Evolutionary conservation across 805 yeast species (phyloP).

Genomic region (Teunomyces lycoperdinae): DNA sequence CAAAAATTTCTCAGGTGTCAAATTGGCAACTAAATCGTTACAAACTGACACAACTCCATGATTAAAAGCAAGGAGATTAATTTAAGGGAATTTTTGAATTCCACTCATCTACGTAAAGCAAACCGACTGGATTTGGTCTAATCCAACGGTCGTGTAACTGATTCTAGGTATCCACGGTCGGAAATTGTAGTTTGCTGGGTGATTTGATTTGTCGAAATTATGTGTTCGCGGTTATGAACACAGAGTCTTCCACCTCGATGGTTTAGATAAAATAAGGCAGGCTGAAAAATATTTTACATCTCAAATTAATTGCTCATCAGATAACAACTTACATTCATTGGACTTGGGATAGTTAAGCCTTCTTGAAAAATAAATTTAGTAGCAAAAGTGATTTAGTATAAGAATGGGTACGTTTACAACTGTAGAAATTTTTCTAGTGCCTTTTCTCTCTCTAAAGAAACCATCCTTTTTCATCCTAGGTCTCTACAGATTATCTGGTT

Average conservation of each 20-base stretch:
- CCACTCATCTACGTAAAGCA: too few species aligned
- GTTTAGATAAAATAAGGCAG: background rate
- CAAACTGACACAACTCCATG: too few species aligned
- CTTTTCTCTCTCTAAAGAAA: background rate
- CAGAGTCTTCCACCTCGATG: background rate
- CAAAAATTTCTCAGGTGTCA: too few species aligned
- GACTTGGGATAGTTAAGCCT: background rate
- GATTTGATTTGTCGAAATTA: background rate
- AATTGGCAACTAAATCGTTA: too few species aligned
- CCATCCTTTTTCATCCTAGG: too few species aligned
- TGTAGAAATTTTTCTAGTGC: background rate
- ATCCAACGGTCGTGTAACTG: too few species aligned
- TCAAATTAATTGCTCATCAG: background rate
- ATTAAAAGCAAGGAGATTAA: too few species aligned
- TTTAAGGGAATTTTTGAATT: too few species aligned
- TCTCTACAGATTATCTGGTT: background rate
- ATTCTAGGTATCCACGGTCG: background rate
- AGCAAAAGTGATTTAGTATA: background rate
- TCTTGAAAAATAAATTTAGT: background rate
- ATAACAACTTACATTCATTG: conserved; percentile 1
- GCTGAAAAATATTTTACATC: background rate
- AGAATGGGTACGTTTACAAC: background rate
- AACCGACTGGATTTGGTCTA: too few species aligned
- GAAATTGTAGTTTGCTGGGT: background rate
- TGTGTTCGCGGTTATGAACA: background rate